Evolutionary conservation across 169 alveolate genomes (phyloP).

Genomic region (Eimeria sp.): DNA sequence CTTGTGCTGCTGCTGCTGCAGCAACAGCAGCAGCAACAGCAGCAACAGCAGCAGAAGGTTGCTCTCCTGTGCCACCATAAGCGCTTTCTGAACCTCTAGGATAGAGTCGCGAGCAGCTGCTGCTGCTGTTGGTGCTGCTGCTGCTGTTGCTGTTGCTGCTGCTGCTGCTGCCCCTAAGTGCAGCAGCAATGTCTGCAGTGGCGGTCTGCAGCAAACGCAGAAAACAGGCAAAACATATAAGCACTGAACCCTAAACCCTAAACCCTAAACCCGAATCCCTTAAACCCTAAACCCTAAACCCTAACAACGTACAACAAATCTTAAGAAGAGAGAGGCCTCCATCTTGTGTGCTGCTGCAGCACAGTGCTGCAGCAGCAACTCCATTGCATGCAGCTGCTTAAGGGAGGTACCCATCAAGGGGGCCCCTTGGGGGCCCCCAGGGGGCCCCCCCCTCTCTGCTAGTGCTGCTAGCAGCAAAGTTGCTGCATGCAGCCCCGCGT

Average conservation of each 20-base stretch:
- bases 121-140: no score
- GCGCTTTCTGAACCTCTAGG: no score
- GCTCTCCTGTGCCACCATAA: no score
- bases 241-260: neutral
- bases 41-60: neutral
- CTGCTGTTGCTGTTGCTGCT: no score
- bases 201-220: constrained; percentile 33
- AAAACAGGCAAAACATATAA: no score
- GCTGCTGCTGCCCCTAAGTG: no score
- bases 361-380: constrained; percentile 45
- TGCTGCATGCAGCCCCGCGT: constrained; percentile 12
- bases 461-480: neutral
- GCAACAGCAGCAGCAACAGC: neutral
- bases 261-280: neutral
- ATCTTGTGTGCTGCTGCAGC: constrained; percentile 30
- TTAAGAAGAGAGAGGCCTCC: neutral
- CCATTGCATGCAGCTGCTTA: neutral
- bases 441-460: neutral
- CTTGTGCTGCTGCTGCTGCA: no score
- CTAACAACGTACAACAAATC: neutral
- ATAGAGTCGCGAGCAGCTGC: no score
- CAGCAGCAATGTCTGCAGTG: constrained; percentile 17
- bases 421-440: constrained; percentile 9
- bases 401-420: neutral
- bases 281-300: neutral